Base-by-base conservation (phyloP, 495 filamentous ascomycete genomes). In the Penicillium robsamsonii region DNA sequence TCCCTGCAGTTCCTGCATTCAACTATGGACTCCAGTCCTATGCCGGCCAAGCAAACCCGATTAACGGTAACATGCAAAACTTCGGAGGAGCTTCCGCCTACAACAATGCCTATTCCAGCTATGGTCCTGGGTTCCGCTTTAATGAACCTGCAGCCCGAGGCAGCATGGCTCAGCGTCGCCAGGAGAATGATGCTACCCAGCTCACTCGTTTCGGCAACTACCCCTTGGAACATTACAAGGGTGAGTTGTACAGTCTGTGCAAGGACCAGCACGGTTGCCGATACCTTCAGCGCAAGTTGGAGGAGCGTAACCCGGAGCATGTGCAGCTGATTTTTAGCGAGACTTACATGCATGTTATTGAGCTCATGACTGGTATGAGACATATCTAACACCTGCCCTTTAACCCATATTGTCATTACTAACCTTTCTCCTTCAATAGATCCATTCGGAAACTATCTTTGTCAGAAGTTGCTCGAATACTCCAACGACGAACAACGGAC, bases 261-360 rank as follows among this genome's bases (percentile, higher is more conserved):
- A 97, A 96, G 72, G 94, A 98, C 66, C 94, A 98, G 72, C 91
- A 97, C 71, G 94, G 94, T 25, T 98, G 94, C 63, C 86, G 94
- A 55, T 97, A 89, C 71, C 72, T 98, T 38, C 94, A 98, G 77
- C 92, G 95, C 78, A 94, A 96, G 73, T 76, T 98, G n/a, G 94
- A 97, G 73, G 91, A 95, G 59, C 85, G 87, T 55, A 87, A 85
- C 55, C 83, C 88, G 0, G 87, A 92, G 40, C 83, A 93, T 59
- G 82, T 97, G 22, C 85, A 94, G 63, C 84, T 94, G 76, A 97
- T 98, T 70, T 98, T 95, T 78, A 74, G 84, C 22, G 93, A 98
- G 73, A 93, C 90, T 27, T 90, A 92, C 68, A 81, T 87, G 56
- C 90, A 97, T 70, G 90, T 98, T 22, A 84, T 93, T 51, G 94